Conservation (phyloP, 805 yeast genomes). For the Cephaloascus fragrans region DNA sequence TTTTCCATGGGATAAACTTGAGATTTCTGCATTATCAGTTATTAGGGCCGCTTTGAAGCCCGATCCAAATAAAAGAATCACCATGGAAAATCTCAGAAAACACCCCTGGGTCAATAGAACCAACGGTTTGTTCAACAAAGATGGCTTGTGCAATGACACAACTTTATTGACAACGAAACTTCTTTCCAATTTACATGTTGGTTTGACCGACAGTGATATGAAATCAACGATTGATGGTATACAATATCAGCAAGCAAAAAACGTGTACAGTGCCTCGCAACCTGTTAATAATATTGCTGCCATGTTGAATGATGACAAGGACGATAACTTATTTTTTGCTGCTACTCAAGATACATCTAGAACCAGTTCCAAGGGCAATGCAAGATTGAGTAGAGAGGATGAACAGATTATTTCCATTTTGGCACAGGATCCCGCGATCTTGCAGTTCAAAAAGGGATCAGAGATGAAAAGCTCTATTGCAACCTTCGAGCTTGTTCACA, state of each 20-base stretch:
- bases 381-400: constrained; percentile 10
- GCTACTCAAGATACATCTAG: constrained; percentile 37
- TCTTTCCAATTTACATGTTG: constrained; percentile 41
- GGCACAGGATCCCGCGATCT: constrained; percentile 38
- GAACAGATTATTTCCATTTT: constrained; percentile 25
- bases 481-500: constrained; percentile 20
- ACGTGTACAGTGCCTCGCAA: constrained; percentile 25
- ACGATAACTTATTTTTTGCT: constrained; percentile 10
- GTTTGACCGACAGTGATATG: constrained; percentile 40
- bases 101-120: constrained; percentile 49
- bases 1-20: constrained; percentile 48
- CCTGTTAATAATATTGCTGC: constrained; percentile 34
- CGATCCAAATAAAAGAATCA: constrained; percentile 32
- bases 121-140: constrained; percentile 29
- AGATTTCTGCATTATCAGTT: constrained; percentile 38
- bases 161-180: constrained; percentile 37
- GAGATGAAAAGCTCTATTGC: background rate
- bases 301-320: constrained; percentile 26
- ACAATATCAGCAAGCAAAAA: constrained; percentile 1
- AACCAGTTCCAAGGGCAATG: constrained; percentile 23
- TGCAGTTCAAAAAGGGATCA: constrained; percentile 28
- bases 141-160: constrained; percentile 47
- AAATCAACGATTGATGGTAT: constrained; percentile 5
- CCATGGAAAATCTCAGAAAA: constrained; percentile 26
- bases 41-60: constrained; percentile 43